Evolutionary conservation across 2,329 filamentous ascomycete species (phyloP).

Genomic region (Pseudogymnoascus sp.): DNA sequence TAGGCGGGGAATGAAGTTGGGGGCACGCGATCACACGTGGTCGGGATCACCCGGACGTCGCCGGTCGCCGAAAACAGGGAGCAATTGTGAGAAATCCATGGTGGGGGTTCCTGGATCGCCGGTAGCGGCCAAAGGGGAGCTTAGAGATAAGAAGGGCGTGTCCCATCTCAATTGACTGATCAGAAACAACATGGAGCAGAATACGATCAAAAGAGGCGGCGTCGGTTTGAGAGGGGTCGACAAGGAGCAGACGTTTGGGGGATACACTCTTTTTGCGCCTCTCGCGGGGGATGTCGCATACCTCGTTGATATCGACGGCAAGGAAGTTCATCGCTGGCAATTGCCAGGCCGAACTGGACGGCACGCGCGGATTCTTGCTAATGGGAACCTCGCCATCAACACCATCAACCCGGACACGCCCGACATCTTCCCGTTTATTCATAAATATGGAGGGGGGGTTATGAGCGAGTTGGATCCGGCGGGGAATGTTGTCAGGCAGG

Average conservation of each 20-base stretch:
- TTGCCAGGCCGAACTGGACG: constrained; percentile 35
- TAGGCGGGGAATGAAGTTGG: not conserved
- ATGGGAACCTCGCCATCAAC: constrained; percentile 39
- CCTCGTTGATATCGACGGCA: constrained; percentile 34
- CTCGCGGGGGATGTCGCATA: constrained; percentile 34
- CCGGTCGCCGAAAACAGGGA: not conserved
- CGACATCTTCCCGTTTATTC: constrained; percentile 36
- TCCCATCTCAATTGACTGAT: not conserved
- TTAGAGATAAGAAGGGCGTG: not conserved
- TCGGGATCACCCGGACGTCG: not conserved
- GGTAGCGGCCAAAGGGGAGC: not conserved
- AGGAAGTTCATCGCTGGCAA: constrained; percentile 37
- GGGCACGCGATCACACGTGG: not conserved
- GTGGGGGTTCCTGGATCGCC: not conserved
- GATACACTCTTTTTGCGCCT: constrained; percentile 36
- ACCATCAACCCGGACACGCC: constrained; percentile 34
- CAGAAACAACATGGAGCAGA: constrained; percentile 34
- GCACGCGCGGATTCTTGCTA: constrained; percentile 37
- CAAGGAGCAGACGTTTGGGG: constrained; percentile 30
- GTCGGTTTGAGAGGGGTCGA: constrained; percentile 35
- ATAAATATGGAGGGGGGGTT: constrained; percentile 39
- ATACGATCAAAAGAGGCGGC: constrained; percentile 35
- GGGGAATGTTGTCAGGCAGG: constrained; percentile 34
- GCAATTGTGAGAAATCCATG: not conserved
- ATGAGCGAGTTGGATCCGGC: constrained; percentile 36